Conservation (phyloP, 805 yeast genomes). For the Zygosaccharomyces bisporus region DNA sequence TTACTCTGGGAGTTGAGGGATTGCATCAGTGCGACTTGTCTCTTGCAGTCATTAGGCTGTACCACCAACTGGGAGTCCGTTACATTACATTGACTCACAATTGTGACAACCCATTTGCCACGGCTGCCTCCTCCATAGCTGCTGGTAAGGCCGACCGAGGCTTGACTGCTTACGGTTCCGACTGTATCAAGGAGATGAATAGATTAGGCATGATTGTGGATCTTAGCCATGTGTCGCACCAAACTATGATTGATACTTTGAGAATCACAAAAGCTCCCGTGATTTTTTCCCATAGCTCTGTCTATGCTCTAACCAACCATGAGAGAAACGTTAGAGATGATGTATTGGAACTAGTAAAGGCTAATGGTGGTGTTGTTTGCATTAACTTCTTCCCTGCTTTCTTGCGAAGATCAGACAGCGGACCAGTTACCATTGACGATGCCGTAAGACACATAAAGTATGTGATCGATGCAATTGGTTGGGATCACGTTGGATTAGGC, state of each 20-base stretch:
- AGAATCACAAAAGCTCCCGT: constrained; percentile 44
- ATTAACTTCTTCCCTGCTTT: constrained; percentile 46
- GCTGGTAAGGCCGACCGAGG: constrained; percentile 47
- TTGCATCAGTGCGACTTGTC: constrained; percentile 51
- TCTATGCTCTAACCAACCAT: constrained; percentile 40
- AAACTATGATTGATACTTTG: constrained; percentile 47
- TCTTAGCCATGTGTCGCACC: constrained; percentile 45
- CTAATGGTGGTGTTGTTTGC: constrained; percentile 47
- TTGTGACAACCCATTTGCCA: constrained; percentile 56
- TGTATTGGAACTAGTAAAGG: constrained; percentile 19
- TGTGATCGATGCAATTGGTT: constrained; percentile 44
- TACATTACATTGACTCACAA: constrained; percentile 53
- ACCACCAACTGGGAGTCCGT: constrained; percentile 49
- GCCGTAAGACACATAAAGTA: constrained; percentile 46
- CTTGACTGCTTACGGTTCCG: constrained; percentile 40
- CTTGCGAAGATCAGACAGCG: constrained; percentile 22
- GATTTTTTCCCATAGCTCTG: constrained; percentile 49
- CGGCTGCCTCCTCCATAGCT: constrained; percentile 47
- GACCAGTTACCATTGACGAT: constrained; percentile 42
- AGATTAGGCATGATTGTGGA: constrained; percentile 53
- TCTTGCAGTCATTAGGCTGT: constrained; percentile 47
- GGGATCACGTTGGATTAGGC: constrained; percentile 51
- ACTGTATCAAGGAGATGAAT: constrained; percentile 47
- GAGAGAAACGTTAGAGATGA: constrained; percentile 45
- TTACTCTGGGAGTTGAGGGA: constrained; percentile 53